Evolutionary conservation across 2,329 filamentous ascomycete genomes (phyloP).

Genomic region (Aspergillus sp.): DNA sequence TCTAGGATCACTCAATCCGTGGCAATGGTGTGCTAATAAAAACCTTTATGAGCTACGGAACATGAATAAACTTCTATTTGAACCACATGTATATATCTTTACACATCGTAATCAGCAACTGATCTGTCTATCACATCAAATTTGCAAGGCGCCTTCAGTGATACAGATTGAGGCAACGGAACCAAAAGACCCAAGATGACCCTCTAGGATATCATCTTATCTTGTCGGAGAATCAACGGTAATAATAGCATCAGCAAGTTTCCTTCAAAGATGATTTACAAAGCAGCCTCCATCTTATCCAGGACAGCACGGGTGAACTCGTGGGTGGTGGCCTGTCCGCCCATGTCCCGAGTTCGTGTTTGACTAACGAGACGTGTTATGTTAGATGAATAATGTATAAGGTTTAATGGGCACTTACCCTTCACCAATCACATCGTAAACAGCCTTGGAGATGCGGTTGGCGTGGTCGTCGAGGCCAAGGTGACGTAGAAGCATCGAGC

Average conservation of each 20-base stretch:
- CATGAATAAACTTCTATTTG: conserved; percentile 9
- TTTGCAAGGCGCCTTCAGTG: conserved; percentile 27
- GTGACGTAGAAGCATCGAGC: conserved; percentile 96
- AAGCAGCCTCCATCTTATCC: conserved; percentile 81
- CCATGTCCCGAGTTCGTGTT: conserved; percentile 92
- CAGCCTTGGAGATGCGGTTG: conserved; percentile 88
- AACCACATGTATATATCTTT: conserved; percentile 18
- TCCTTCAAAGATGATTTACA: conserved; percentile 48
- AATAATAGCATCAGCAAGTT: conserved; percentile 11
- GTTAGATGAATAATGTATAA: background rate
- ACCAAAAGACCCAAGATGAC: conserved; percentile 11
- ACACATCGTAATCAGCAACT: conserved; percentile 14
- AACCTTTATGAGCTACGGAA: background rate
- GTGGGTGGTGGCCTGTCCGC: conserved; percentile 82
- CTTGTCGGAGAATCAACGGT: conserved; percentile 26
- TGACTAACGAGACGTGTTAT: conserved; percentile 59
- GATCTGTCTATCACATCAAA: conserved; percentile 11
- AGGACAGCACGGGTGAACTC: conserved; percentile 94
- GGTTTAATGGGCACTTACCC: conserved; percentile 60
- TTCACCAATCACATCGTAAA: conserved; percentile 80
- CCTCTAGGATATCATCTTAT: conserved; percentile 15
- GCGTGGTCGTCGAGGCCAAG: conserved; percentile 96
- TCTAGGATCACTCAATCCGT: background rate
- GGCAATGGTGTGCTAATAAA: background rate
- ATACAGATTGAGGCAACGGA: conserved; percentile 28